Evolutionary conservation across 805 yeast species (phyloP).

Genomic region (Kazachstania viticola): DNA sequence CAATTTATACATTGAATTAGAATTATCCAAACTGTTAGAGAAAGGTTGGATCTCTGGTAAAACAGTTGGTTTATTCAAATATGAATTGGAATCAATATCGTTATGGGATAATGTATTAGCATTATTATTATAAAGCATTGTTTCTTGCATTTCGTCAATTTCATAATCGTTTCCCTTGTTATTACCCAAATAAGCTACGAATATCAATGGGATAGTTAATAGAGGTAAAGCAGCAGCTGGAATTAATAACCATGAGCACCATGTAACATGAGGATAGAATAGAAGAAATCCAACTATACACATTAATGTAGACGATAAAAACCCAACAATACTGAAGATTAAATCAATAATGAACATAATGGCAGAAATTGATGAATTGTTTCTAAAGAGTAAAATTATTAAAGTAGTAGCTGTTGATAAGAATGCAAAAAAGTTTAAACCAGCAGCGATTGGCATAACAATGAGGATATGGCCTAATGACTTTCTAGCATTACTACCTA

Average conservation of each 20-base stretch:
- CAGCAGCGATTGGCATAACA: constrained; percentile 57
- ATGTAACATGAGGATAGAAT: constrained; percentile 52
- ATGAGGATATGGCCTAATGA: constrained; percentile 44
- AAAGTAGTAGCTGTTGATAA: constrained; percentile 28
- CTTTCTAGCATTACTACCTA: constrained; percentile 36
- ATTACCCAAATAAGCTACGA: constrained; percentile 27
- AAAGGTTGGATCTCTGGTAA: constrained; percentile 7
- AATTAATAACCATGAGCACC: constrained; percentile 66
- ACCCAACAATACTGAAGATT: constrained; percentile 36
- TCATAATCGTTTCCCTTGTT: constrained; percentile 8
- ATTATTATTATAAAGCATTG: constrained; percentile 3
- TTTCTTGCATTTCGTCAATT: constrained; percentile 12
- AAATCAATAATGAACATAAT: constrained; percentile 34
- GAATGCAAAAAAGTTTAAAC: constrained; percentile 40
- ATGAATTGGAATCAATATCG: constrained; percentile 1
- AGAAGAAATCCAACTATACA: constrained; percentile 45
- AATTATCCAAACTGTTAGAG: not conserved
- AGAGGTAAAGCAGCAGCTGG: constrained; percentile 53
- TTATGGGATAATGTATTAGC: constrained; percentile 1
- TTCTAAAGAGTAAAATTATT: constrained; percentile 18
- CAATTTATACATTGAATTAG: not conserved
- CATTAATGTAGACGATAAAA: constrained; percentile 41
- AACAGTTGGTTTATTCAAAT: constrained; percentile 2
- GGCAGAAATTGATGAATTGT: constrained; percentile 8
- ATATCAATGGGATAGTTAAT: constrained; percentile 38